phyloP scores from a whole-genome alignment of 257 asterid species.

The Scutellaria barbata region DNA sequence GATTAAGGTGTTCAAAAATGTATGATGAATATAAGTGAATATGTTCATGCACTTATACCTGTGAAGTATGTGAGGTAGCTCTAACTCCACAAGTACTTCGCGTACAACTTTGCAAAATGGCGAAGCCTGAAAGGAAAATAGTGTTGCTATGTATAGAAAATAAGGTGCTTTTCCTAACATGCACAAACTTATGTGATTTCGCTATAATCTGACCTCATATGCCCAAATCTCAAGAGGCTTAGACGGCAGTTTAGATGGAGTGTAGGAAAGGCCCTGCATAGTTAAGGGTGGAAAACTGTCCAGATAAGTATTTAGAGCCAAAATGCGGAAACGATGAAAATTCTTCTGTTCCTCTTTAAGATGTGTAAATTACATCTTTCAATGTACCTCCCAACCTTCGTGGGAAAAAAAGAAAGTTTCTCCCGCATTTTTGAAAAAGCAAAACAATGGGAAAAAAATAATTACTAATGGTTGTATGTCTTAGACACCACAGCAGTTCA shows the following conservation, averaged over 20 bases:
- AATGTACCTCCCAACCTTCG: not conserved
- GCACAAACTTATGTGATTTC: not conserved
- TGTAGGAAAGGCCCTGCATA: conserved; percentile 69
- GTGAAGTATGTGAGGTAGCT: conserved; percentile 89
- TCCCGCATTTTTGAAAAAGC: not conserved
- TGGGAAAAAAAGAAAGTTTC: not conserved
- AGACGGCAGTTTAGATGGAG: conserved; percentile 80
- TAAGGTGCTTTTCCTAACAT: conserved; percentile 3
- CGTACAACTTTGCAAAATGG: conserved; percentile 96
- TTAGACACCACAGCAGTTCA: too few species aligned
- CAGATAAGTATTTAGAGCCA: conserved; percentile 12
- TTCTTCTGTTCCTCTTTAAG: not conserved
- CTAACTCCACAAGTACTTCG: conserved; percentile 86
- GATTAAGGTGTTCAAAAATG: too few species aligned
- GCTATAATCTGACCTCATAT: conserved; percentile 67
- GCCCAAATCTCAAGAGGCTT: conserved; percentile 95
- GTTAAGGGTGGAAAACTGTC: conserved; percentile 10
- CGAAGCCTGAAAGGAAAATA: conserved; percentile 61
- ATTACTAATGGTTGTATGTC: too few species aligned
- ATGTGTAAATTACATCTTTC: too few species aligned
- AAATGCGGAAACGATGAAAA: conserved; percentile 1
- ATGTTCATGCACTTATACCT: conserved; percentile 50
- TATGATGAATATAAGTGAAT: too few species aligned
- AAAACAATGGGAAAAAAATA: too few species aligned
- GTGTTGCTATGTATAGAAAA: not conserved